Evolutionary conservation across 176 grass and related monocot species (phyloP).

Genomic region (Calamus simplicifolius): DNA sequence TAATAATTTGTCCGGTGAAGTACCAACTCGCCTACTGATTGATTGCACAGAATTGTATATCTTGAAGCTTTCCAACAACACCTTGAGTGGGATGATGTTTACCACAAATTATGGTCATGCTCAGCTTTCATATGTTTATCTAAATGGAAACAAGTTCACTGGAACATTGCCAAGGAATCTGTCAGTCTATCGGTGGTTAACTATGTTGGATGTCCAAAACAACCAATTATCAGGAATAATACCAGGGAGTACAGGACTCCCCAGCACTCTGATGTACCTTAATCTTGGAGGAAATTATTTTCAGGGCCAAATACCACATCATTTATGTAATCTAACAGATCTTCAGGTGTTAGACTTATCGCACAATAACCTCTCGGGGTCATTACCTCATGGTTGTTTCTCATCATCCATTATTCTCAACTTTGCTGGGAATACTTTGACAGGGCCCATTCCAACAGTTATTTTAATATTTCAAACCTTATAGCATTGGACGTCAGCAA

Average conservation of each 20-base stretch:
- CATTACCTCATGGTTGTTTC: slow-evolving; percentile 4
- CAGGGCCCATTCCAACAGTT: not conserved
- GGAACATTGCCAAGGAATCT: not conserved
- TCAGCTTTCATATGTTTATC: not conserved
- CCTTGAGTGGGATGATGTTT: slow-evolving; percentile 3
- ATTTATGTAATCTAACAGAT: not conserved
- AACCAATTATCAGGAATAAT: too few species aligned
- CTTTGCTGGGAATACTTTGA: slow-evolving; percentile 3
- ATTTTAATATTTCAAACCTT: not conserved
- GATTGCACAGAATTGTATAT: not conserved
- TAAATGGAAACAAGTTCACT: slow-evolving; percentile 8
- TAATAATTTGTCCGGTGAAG: slow-evolving; percentile 20
- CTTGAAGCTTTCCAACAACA: slow-evolving; percentile 15
- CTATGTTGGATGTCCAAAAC: too few species aligned
- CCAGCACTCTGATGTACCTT: not conserved
- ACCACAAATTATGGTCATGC: not conserved
- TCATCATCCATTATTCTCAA: not conserved
- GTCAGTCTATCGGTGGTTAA: too few species aligned
- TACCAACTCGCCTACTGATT: slow-evolving; percentile 6
- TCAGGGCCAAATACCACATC: not conserved
- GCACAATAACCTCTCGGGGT: slow-evolving; percentile 5
- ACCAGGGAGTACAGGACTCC: too few species aligned
- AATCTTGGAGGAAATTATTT: slow-evolving; percentile 5
- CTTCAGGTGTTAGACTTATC: not conserved
- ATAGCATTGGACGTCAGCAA: not conserved